phyloP scores from a whole-genome alignment of 1,284 basidiomycete genomes.

The Leccinum huronense region DNA sequence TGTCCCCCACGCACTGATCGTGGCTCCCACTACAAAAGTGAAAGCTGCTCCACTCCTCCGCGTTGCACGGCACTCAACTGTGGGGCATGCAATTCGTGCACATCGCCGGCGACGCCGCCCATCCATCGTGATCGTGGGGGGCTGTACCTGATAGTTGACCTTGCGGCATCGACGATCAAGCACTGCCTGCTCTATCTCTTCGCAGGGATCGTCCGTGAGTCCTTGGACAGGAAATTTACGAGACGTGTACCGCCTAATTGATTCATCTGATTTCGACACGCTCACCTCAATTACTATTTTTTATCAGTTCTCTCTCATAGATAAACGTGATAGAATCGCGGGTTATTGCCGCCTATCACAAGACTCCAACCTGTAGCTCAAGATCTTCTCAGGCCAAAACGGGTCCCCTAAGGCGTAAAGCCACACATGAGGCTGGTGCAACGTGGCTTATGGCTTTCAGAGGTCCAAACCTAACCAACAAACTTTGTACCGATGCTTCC shows the following conservation, averaged over 20 bases:
- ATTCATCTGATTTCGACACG: constrained; percentile 1
- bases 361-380: constrained; percentile 6
- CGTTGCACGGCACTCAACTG: background rate
- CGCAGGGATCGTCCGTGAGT: constrained; percentile 16
- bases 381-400: constrained; percentile 6
- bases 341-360: constrained; percentile 13
- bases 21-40: background rate
- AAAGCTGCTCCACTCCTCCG: background rate
- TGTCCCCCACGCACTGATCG: constrained; percentile 9
- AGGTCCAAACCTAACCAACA: constrained; percentile 18
- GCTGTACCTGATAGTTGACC: constrained; percentile 6
- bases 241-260: constrained; percentile 5
- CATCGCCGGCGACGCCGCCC: background rate
- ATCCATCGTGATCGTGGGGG: background rate
- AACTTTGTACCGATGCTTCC: constrained; percentile 26
- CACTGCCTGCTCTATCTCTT: constrained; percentile 8
- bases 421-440: constrained; percentile 21
- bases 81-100: background rate
- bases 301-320: constrained; percentile 17
- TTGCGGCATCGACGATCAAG: constrained; percentile 19
- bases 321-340: constrained; percentile 24
- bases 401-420: constrained; percentile 9
- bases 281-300: constrained; percentile 4
- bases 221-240: constrained; percentile 13
- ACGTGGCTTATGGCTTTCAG: constrained; percentile 12